Evolutionary conservation across 129 eudicot species (phyloP).

Genomic region (Artemisia argyi): DNA sequence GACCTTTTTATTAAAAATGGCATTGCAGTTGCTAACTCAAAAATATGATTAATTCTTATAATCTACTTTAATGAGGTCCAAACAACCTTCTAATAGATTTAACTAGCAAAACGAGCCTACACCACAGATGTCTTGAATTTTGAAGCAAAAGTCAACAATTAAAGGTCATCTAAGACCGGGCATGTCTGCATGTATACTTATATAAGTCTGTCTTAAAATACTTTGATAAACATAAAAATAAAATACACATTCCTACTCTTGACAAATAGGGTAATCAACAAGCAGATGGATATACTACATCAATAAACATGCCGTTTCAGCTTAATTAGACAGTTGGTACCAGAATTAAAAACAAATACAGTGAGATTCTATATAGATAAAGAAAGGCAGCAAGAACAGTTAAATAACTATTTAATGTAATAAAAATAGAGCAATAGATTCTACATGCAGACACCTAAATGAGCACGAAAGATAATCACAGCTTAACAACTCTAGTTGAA

Average conservation of each 20-base stretch:
- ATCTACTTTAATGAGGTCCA: neutral
- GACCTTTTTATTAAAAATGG: neutral
- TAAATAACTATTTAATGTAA: slow-evolving; percentile 11
- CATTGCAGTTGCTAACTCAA: neutral
- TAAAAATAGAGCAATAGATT: slow-evolving; percentile 8
- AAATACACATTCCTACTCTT: neutral
- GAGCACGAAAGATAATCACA: slow-evolving; percentile 28
- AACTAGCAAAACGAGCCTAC: slow-evolving; percentile 18
- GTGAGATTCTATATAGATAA: slow-evolving; percentile 13
- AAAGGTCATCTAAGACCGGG: slow-evolving; percentile 10
- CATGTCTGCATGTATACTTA: slow-evolving; percentile 5
- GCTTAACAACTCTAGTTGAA: slow-evolving; percentile 32
- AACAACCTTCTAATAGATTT: neutral
- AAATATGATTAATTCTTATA: slow-evolving; percentile 16
- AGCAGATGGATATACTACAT: neutral
- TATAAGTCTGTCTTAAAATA: slow-evolving; percentile 15
- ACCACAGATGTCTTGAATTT: neutral
- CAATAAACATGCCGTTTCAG: slow-evolving; percentile 14
- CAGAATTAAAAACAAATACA: slow-evolving; percentile 1
- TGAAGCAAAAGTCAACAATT: slow-evolving; percentile 19
- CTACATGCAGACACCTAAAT: slow-evolving; percentile 6
- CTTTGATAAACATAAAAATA: too few species aligned
- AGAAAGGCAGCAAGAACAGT: slow-evolving; percentile 9
- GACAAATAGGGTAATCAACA: neutral
- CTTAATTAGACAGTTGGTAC: slow-evolving; percentile 14